Percentiles rank a stretch among this genome's conserved stretches.
These are phyloP conservation scores for Takashimella tepidaria DNA, from an alignment of 1,284 basidiomycete species.

Conservation along the genomic window DNA sequence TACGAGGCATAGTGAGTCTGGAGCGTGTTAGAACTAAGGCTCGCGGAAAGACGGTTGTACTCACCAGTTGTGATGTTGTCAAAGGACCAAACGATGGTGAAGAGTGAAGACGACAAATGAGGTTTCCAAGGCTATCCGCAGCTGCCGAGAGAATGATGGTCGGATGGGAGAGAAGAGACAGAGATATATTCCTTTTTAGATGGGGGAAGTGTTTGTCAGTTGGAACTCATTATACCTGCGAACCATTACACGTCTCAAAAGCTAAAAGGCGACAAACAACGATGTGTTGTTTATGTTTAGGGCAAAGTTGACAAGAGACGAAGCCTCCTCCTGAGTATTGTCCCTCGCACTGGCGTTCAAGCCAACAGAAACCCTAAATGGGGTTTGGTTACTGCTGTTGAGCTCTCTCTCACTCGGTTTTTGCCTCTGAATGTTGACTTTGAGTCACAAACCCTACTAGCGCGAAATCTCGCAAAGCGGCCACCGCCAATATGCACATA, in stretches of 20 bases:
- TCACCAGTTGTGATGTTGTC: not conserved
- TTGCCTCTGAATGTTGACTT: not conserved
- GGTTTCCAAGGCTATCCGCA: not conserved
- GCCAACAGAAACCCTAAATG: not conserved
- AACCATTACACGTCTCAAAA: constrained; percentile 5
- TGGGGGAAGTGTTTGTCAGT: not conserved
- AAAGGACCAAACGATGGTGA: not conserved
- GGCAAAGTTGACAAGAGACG: not conserved
- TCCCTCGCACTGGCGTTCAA: not conserved
- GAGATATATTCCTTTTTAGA: not conserved
- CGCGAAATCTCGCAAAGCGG: not conserved
- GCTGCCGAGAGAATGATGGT: not conserved
- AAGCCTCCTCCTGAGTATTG: not conserved
- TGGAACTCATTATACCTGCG: constrained; percentile 2
- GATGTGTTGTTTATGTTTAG: not conserved
- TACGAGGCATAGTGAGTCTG: constrained; percentile 49
- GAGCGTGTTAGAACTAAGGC: not conserved
- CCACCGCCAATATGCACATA: not conserved
- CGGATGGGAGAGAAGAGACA: not conserved
- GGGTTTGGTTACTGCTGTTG: not conserved
- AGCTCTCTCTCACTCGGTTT: not conserved
- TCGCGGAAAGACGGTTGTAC: not conserved
- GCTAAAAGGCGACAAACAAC: not conserved
- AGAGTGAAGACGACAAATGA: constrained; percentile 7
- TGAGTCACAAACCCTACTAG: not conserved